Evolutionary conservation across 2,329 filamentous ascomycete genomes (phyloP).

Genomic region (Pestalotiopsis sp.): DNA sequence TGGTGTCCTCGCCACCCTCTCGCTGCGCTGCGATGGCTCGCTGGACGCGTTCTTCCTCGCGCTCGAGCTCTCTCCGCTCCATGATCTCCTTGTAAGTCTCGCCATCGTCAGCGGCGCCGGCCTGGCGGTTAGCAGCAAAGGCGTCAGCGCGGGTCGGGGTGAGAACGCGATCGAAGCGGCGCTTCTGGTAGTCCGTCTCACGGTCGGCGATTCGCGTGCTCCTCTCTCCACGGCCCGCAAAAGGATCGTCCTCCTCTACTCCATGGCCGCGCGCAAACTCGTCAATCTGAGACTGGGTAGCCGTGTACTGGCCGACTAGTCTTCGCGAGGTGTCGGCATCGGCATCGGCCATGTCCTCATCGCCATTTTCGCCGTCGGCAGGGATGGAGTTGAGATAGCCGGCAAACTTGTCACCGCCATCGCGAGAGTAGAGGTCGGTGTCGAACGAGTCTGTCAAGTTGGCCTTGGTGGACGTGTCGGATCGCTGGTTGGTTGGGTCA

Average conservation of each 20-base stretch:
- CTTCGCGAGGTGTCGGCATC: slow-evolving; percentile 74
- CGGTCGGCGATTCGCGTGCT: slow-evolving; percentile 88
- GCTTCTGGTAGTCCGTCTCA: slow-evolving; percentile 97
- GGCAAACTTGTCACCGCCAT: slow-evolving; percentile 77
- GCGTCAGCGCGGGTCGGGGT: slow-evolving; percentile 86
- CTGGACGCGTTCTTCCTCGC: slow-evolving; percentile 87
- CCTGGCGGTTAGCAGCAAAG: slow-evolving; percentile 76
- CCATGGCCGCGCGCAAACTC: slow-evolving; percentile 86
- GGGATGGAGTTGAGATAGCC: slow-evolving; percentile 93
- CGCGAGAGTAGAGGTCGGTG: slow-evolving; percentile 81
- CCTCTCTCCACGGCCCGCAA: slow-evolving; percentile 81
- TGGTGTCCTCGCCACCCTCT: slow-evolving; percentile 56
- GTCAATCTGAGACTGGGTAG: slow-evolving; percentile 87
- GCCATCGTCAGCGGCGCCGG: slow-evolving; percentile 69
- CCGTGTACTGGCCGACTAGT: slow-evolving; percentile 94
- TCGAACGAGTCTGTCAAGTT: slow-evolving; percentile 90
- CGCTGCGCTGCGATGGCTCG: slow-evolving; percentile 77
- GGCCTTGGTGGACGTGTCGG: slow-evolving; percentile 84
- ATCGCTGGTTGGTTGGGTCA: slow-evolving; percentile 78
- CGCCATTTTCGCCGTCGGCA: slow-evolving; percentile 75
- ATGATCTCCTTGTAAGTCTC: slow-evolving; percentile 89
- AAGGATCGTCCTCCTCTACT: slow-evolving; percentile 88
- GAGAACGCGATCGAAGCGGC: slow-evolving; percentile 84
- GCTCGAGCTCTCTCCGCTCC: slow-evolving; percentile 86
- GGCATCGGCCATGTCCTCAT: slow-evolving; percentile 75